phyloP scores from a whole-genome alignment of 352 stramenopile genomes.

The Pythium oligandrum region DNA sequence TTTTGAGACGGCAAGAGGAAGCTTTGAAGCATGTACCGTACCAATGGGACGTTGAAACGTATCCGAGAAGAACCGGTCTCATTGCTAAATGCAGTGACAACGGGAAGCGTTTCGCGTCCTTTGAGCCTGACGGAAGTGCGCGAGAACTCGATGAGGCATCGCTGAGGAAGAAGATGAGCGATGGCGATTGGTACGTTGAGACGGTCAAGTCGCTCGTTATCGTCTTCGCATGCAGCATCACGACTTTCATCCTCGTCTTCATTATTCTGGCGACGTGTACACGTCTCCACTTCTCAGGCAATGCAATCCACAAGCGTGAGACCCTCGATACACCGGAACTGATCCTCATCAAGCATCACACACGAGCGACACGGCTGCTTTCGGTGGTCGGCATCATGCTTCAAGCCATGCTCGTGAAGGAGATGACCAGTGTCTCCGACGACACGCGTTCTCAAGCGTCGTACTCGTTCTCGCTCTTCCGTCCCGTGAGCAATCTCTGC shows the following conservation, averaged over 20 bases:
- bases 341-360: slow-evolving; percentile 55
- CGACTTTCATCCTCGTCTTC: slow-evolving; percentile 34
- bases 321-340: slow-evolving; percentile 46
- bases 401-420: slow-evolving; percentile 33
- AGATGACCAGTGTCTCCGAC: slow-evolving; percentile 15
- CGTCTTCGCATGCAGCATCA: slow-evolving; percentile 29
- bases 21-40: no score
- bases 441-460: slow-evolving; percentile 7
- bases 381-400: slow-evolving; percentile 34
- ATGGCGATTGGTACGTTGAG: slow-evolving; percentile 39
- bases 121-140: no score
- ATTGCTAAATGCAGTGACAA: no score
- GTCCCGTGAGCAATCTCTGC: slow-evolving; percentile 39
- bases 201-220: slow-evolving; percentile 36
- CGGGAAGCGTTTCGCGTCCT: no score
- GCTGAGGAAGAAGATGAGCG: not conserved
- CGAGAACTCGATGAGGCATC: no score
- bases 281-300: slow-evolving; percentile 19
- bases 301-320: slow-evolving; percentile 8
- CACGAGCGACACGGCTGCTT: slow-evolving; percentile 33
- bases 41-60: no score
- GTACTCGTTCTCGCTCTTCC: slow-evolving; percentile 46
- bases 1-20: no score
- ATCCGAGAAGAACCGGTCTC: no score
- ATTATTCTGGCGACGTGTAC: slow-evolving; percentile 23